Percentiles rank a stretch among this genome's conserved stretches.
Conservation (phyloP, 2,329 filamentous ascomycete species). For the Remersonia thermophila region DNA sequence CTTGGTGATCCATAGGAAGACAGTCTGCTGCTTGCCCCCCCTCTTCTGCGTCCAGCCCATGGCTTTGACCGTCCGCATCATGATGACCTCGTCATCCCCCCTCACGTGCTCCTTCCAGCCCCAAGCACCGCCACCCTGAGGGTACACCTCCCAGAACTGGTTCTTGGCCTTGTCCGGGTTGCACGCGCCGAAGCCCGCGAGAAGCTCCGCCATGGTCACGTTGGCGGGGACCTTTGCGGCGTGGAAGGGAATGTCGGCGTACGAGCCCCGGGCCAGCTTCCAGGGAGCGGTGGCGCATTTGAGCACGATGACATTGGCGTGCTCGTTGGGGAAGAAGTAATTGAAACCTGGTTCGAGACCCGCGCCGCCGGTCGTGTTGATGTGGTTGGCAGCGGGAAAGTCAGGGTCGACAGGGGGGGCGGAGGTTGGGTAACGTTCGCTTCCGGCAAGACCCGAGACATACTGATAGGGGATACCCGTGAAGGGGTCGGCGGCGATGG, state of each 20-base stretch:
- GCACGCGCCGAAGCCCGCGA: slow-evolving; percentile 45
- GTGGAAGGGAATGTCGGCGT: slow-evolving; percentile 32
- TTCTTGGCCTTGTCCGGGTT: slow-evolving; percentile 42
- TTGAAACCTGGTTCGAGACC: slow-evolving; percentile 51
- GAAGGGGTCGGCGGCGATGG: slow-evolving; percentile 1
- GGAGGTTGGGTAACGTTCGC: slow-evolving; percentile 29
- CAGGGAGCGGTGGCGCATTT: slow-evolving; percentile 38
- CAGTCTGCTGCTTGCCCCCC: slow-evolving; percentile 37
- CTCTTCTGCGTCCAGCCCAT: slow-evolving; percentile 43
- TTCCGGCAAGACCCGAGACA: slow-evolving; percentile 17
- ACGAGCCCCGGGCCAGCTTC: slow-evolving; percentile 29
- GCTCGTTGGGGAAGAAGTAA: slow-evolving; percentile 46
- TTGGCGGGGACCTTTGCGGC: slow-evolving; percentile 40
- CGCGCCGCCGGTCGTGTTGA: slow-evolving; percentile 43
- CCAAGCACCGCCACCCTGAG: slow-evolving; percentile 46
- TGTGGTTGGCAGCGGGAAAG: slow-evolving; percentile 41
- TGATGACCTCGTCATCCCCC: slow-evolving; percentile 35
- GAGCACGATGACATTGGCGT: slow-evolving; percentile 49
- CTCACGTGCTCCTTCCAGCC: slow-evolving; percentile 40
- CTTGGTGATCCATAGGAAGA: slow-evolving; percentile 50
- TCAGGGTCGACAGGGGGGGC: slow-evolving; percentile 31
- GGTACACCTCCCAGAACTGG: slow-evolving; percentile 42
- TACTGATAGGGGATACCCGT: slow-evolving; percentile 7
- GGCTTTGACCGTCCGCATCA: slow-evolving; percentile 39
- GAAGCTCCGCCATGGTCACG: slow-evolving; percentile 42